A percentile compares a stretch with the other conserved stretches of the same genome.
phyloP scores from a whole-genome alignment of 2,329 filamentous ascomycete genomes.

The Didymella pinodella region DNA sequence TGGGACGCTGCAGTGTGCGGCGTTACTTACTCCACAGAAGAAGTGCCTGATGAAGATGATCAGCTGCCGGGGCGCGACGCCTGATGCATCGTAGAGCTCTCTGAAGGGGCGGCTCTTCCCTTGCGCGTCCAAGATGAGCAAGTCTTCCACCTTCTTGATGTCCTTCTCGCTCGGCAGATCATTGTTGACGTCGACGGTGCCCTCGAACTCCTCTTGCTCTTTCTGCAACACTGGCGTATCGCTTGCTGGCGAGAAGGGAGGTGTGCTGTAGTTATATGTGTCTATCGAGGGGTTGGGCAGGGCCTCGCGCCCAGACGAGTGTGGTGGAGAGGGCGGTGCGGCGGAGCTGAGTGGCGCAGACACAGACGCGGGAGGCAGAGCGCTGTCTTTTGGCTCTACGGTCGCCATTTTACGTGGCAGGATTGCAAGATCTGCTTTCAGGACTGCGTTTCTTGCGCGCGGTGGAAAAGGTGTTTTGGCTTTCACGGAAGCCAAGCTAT shows the following conservation, averaged over 20 bases:
- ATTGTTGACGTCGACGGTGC: slow-evolving; percentile 49
- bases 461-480: slow-evolving; percentile 11
- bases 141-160: slow-evolving; percentile 39
- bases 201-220: slow-evolving; percentile 45
- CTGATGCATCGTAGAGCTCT: slow-evolving; percentile 47
- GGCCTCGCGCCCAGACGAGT: slow-evolving; percentile 30
- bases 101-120: slow-evolving; percentile 49
- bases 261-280: slow-evolving; percentile 28
- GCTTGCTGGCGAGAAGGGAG: slow-evolving; percentile 46
- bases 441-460: slow-evolving; percentile 1
- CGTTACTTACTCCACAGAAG: slow-evolving; percentile 74
- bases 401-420: slow-evolving; percentile 28
- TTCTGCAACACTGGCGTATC: slow-evolving; percentile 43
- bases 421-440: not conserved
- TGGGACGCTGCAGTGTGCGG: not conserved
- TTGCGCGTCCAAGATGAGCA: slow-evolving; percentile 48
- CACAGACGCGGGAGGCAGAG: slow-evolving; percentile 17
- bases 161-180: slow-evolving; percentile 46
- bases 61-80: slow-evolving; percentile 61
- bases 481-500: slow-evolving; percentile 28
- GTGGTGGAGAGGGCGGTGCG: slow-evolving; percentile 37
- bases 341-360: slow-evolving; percentile 21
- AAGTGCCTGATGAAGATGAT: slow-evolving; percentile 81
- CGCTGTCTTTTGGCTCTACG: slow-evolving; percentile 25
- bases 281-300: slow-evolving; percentile 31